phyloP scores from a whole-genome alignment of 2,329 filamentous ascomycete species.

The Xylariaceae sp. region DNA sequence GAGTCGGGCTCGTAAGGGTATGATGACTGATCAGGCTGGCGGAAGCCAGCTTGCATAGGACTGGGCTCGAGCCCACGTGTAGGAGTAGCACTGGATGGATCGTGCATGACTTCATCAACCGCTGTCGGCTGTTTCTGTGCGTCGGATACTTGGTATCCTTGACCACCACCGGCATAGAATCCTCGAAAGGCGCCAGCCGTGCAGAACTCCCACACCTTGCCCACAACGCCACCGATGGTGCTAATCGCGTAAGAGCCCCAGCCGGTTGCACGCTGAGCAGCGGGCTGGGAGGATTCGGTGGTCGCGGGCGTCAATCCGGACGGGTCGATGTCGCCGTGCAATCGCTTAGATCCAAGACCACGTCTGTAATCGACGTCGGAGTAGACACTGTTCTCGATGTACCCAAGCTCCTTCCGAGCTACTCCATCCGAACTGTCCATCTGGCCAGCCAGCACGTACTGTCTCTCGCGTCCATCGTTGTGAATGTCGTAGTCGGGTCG shows the following conservation, averaged over 20 bases:
- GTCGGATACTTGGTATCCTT: slow-evolving; percentile 54
- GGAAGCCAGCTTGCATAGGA: slow-evolving; percentile 30
- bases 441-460: slow-evolving; percentile 50
- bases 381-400: slow-evolving; percentile 50
- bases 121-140: slow-evolving; percentile 22
- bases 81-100: slow-evolving; percentile 28
- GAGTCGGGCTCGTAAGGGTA: slow-evolving; percentile 31
- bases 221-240: slow-evolving; percentile 61
- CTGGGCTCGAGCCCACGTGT: slow-evolving; percentile 16
- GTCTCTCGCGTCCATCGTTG: slow-evolving; percentile 25
- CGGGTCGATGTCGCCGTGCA: slow-evolving; percentile 36
- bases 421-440: slow-evolving; percentile 44
- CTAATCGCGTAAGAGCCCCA: slow-evolving; percentile 58
- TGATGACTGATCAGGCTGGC: slow-evolving; percentile 33
- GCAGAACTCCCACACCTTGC: slow-evolving; percentile 83
- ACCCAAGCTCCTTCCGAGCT: slow-evolving; percentile 25
- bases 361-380: slow-evolving; percentile 53
- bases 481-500: slow-evolving; percentile 18
- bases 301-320: slow-evolving; percentile 28
- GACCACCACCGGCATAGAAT: slow-evolving; percentile 80
- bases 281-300: neutral
- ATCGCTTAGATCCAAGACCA: slow-evolving; percentile 45
- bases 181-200: slow-evolving; percentile 68
- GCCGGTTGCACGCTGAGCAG: slow-evolving; percentile 32
- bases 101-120: slow-evolving; percentile 25